Conservation (phyloP, 306 rosid species). For the Styphnolobium japonicum region DNA sequence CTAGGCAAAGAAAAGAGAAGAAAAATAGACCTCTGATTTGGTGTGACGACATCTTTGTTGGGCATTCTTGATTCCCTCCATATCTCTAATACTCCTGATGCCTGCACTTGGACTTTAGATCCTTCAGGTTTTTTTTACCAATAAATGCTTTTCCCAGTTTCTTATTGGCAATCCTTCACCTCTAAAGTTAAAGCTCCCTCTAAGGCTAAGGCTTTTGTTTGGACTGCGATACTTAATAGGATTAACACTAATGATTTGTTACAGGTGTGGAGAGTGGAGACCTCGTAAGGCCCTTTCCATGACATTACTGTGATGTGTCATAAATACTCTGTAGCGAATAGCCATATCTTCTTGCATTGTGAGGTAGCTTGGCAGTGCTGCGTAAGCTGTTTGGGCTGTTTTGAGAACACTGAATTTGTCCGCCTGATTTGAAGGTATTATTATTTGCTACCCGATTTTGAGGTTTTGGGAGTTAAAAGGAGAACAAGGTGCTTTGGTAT, state of each 20-base stretch:
- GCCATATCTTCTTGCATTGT: background rate
- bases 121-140: background rate
- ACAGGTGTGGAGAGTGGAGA: background rate
- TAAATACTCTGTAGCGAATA: background rate
- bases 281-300: background rate
- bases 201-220: background rate
- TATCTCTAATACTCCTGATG: background rate
- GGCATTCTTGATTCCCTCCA: background rate
- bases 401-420: background rate
- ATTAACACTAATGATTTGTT: background rate
- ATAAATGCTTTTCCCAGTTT: background rate
- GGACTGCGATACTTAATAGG: background rate
- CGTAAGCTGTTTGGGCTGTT: background rate
- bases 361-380: background rate
- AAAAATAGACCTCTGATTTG: background rate
- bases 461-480: background rate
- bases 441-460: background rate
- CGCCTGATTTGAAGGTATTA: background rate
- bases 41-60: background rate
- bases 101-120: background rate
- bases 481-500: background rate
- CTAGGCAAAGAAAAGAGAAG: background rate
- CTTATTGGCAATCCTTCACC: background rate
- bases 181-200: background rate
- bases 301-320: background rate